These are phyloP conservation scores for Trichoderma sp. DNA, from an alignment of 2,329 filamentous ascomycete species.

Conservation along the genomic window DNA sequence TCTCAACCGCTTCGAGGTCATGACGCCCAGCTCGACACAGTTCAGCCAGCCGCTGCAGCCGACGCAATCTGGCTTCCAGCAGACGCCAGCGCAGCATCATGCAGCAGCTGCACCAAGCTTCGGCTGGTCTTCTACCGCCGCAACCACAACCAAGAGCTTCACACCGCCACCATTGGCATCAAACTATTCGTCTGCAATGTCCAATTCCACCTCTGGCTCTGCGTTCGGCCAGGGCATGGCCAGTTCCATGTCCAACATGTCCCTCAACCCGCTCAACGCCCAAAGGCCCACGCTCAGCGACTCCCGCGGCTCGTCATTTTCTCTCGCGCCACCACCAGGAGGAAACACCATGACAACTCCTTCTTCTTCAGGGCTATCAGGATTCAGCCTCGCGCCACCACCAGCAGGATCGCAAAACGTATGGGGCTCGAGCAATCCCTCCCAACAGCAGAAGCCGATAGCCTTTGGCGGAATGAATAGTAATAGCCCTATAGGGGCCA, in stretches of 20 bases:
- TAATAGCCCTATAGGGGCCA: slow-evolving; percentile 9
- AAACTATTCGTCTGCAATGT: slow-evolving; percentile 26
- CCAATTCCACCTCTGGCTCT: slow-evolving; percentile 32
- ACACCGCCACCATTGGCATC: slow-evolving; percentile 31
- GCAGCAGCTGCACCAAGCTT: slow-evolving; percentile 39
- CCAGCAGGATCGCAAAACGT: slow-evolving; percentile 26
- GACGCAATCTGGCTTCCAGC: slow-evolving; percentile 28
- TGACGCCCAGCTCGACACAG: slow-evolving; percentile 59
- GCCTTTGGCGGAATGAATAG: slow-evolving; percentile 26
- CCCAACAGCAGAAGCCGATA: slow-evolving; percentile 15
- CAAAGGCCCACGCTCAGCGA: slow-evolving; percentile 37
- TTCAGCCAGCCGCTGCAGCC: slow-evolving; percentile 60
- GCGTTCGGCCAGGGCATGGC: slow-evolving; percentile 35
- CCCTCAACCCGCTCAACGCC: slow-evolving; percentile 34
- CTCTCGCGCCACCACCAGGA: slow-evolving; percentile 52
- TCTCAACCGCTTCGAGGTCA: slow-evolving; percentile 50
- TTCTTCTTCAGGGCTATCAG: slow-evolving; percentile 29
- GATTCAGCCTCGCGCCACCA: slow-evolving; percentile 49
- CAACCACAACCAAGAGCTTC: slow-evolving; percentile 23
- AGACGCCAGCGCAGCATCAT: slow-evolving; percentile 27
- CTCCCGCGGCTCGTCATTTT: slow-evolving; percentile 49
- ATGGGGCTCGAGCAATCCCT: slow-evolving; percentile 22
- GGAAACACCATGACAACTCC: slow-evolving; percentile 22
- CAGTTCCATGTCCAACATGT: slow-evolving; percentile 47
- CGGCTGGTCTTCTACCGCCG: slow-evolving; percentile 48